Conservation (phyloP, 1,139 yeast species). For the Candida labiduridarum region DNA sequence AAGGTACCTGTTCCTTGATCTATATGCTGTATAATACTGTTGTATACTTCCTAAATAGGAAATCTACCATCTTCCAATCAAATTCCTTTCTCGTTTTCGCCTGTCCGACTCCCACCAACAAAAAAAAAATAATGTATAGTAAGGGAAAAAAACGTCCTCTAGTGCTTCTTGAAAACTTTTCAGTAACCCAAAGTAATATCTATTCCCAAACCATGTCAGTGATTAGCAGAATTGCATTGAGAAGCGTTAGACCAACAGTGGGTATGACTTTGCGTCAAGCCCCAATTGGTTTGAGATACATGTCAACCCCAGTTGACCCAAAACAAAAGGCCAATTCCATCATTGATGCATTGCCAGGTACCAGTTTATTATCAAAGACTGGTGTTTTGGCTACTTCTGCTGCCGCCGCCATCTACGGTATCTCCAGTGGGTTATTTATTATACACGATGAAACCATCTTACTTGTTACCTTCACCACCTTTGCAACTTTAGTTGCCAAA, state of each 20-base stretch:
- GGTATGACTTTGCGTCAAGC: slow-evolving; percentile 48
- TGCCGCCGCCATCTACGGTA: slow-evolving; percentile 92
- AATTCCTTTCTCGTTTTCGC: slow-evolving; percentile 15
- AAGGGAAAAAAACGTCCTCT: slow-evolving; percentile 7
- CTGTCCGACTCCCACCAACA: slow-evolving; percentile 10
- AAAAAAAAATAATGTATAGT: slow-evolving; percentile 5
- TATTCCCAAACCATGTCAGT: slow-evolving; percentile 35
- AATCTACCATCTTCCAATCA: slow-evolving; percentile 44
- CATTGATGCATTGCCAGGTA: slow-evolving; percentile 93
- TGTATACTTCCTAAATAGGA: slow-evolving; percentile 30
- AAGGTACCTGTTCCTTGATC: background rate
- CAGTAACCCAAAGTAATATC: slow-evolving; percentile 5
- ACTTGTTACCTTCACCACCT: slow-evolving; percentile 76
- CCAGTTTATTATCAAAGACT: slow-evolving; percentile 84
- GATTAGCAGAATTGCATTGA: slow-evolving; percentile 51
- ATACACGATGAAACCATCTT: slow-evolving; percentile 93
- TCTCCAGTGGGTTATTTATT: slow-evolving; percentile 89
- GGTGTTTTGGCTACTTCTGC: slow-evolving; percentile 94
- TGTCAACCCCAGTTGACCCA: slow-evolving; percentile 77
- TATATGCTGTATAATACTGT: background rate
- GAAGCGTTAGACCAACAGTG: slow-evolving; percentile 42
- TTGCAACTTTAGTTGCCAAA: slow-evolving; percentile 77
- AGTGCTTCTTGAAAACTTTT: slow-evolving; percentile 5
- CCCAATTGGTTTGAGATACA: slow-evolving; percentile 63
- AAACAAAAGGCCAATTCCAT: slow-evolving; percentile 89